phyloP scores from a whole-genome alignment of 2,329 filamentous ascomycete species.

The Trichoderma citrinoviride region DNA sequence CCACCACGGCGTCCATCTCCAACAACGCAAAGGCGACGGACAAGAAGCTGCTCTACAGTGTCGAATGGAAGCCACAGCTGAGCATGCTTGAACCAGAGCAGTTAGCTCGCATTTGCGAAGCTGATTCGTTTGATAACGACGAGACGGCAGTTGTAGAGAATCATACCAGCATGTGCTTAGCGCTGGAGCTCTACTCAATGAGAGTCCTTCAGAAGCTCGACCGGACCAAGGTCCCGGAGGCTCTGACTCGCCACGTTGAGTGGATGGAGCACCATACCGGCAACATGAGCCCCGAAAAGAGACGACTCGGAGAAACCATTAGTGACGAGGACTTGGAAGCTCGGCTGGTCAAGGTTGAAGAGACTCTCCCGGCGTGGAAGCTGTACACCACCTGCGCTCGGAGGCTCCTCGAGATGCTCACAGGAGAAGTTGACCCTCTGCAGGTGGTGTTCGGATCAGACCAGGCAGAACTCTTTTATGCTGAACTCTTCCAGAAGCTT shows the following conservation, averaged over 20 bases:
- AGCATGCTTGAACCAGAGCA: conserved; percentile 34
- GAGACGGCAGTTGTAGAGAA: conserved; percentile 21
- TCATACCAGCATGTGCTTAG: neutral
- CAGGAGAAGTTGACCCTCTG: conserved; percentile 35
- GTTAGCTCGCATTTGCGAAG: conserved; percentile 28
- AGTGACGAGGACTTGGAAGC: neutral
- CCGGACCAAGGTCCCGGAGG: neutral
- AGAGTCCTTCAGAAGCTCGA: neutral
- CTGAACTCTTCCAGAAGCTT: conserved; percentile 31
- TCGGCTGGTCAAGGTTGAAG: neutral
- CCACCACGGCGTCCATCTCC: conserved; percentile 29
- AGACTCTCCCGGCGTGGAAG: neutral
- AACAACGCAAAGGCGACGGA: neutral
- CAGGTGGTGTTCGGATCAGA: conserved; percentile 38
- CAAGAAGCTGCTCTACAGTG: conserved; percentile 34
- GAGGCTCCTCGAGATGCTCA: conserved; percentile 33
- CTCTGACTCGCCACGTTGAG: neutral
- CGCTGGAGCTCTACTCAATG: neutral
- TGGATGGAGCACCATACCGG: conserved; percentile 3
- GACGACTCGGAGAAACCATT: neutral
- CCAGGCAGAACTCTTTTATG: conserved; percentile 36
- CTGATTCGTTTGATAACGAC: conserved; percentile 26
- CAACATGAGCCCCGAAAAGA: neutral
- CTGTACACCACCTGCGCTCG: neutral
- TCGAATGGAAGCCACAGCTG: conserved; percentile 41